Conservation (phyloP, 2,329 filamentous ascomycete species). For the Magnaporthiopsis rhizophila region DNA sequence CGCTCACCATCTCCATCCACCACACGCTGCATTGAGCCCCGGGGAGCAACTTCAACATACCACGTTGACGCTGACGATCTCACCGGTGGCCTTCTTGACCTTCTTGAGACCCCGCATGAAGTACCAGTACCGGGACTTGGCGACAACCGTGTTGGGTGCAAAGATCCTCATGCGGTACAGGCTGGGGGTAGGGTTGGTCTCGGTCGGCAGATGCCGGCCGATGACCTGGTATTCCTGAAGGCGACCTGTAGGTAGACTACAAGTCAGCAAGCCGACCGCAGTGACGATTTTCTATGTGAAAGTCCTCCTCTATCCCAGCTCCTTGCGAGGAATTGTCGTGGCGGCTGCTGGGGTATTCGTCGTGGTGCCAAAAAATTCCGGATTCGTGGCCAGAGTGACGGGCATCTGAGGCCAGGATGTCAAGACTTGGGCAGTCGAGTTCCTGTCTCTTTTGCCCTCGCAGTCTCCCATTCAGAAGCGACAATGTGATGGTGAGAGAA, state of each 20-base stretch:
- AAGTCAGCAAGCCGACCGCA: conserved; percentile 13
- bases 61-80: conserved; percentile 96
- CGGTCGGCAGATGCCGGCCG: conserved; percentile 96
- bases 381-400: not conserved
- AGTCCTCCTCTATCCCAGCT: not conserved
- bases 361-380: not conserved
- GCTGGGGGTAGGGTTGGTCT: conserved; percentile 93
- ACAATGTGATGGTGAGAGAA: not conserved
- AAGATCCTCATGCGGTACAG: conserved; percentile 99
- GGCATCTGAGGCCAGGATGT: not conserved
- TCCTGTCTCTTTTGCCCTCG: not conserved
- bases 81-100: conserved; percentile 99
- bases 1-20: not conserved
- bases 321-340: not conserved
- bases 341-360: not conserved
- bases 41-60: conserved; percentile 45
- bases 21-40: not conserved
- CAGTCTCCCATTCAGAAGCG: not conserved
- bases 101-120: conserved; percentile 98
- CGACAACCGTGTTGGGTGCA: conserved; percentile 93
- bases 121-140: conserved; percentile 99
- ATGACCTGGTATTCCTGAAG: conserved; percentile 99
- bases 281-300: not conserved
- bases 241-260: conserved; percentile 60
- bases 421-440: not conserved